Percentiles rank a stretch among this genome's conserved stretches.
phyloP scores from a whole-genome alignment of 1,139 yeast genomes.

The Taiozyma sp. region DNA sequence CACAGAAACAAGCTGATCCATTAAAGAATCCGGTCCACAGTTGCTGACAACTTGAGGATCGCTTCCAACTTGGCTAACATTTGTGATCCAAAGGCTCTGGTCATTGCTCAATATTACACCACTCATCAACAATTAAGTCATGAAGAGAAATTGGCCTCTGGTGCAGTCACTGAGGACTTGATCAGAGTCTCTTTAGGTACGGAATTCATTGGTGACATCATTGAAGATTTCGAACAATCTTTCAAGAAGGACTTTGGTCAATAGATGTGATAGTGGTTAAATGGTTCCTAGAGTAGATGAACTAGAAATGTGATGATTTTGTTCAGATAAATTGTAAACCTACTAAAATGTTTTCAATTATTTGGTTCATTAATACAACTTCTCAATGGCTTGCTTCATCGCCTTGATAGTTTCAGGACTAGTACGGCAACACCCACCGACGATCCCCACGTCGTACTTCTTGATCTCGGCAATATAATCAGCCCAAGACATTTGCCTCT shows the following conservation, averaged over 20 bases:
- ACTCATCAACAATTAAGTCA: slow-evolving; percentile 89
- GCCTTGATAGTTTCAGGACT: slow-evolving; percentile 29
- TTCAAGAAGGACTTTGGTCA: slow-evolving; percentile 46
- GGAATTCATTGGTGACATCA: slow-evolving; percentile 83
- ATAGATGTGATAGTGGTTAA: not conserved
- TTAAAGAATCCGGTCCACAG: slow-evolving; percentile 75
- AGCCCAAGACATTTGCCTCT: slow-evolving; percentile 17
- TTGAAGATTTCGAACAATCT: slow-evolving; percentile 81
- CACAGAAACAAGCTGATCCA: slow-evolving; percentile 42
- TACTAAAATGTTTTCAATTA: not conserved
- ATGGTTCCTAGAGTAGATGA: not conserved
- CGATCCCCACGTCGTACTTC: slow-evolving; percentile 28
- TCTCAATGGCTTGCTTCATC: slow-evolving; percentile 2
- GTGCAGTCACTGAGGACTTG: slow-evolving; percentile 83
- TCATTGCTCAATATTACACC: slow-evolving; percentile 92
- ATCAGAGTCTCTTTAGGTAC: slow-evolving; percentile 89
- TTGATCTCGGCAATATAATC: slow-evolving; percentile 32
- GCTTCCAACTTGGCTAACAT: slow-evolving; percentile 94
- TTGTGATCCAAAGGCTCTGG: slow-evolving; percentile 92
- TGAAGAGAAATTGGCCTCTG: slow-evolving; percentile 73
- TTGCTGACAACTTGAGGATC: slow-evolving; percentile 75
- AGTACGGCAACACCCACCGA: slow-evolving; percentile 60
- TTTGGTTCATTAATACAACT: not conserved
- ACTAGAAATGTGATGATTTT: not conserved
- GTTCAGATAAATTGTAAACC: too few relatives aligned